Base-by-base conservation (phyloP, 306 rosid species). In the Lathyrus aphaca region DNA sequence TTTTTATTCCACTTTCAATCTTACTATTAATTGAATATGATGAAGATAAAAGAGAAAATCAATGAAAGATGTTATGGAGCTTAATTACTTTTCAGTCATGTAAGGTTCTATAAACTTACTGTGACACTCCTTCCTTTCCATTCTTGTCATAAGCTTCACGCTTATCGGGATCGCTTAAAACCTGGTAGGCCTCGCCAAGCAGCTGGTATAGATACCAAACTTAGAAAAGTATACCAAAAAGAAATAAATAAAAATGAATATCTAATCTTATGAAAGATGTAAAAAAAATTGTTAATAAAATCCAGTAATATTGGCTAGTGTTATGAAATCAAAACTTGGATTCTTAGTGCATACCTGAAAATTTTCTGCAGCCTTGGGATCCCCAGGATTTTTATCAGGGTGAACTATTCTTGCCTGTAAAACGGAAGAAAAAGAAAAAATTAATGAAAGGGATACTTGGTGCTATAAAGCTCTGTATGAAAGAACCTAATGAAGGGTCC, bases 161-260 rank as follows among this genome's bases (percentile, higher is more conserved):
- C 89, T 89, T 94, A 77, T 70, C 87, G 19, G 99, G 96, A 74
- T 94, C 96, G 45, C 99, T 86, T 79, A 94, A 79, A 45, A 94
- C 95, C 83, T 94, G 99, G 88, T 94, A 94, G 72, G 99, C 99
- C 85, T 94, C 99, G 30, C 97, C 99, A 48, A 94, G 95, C 66
- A 68, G 89, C 99, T 94, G 80, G 48, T 50, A 77, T 11, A 64
- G 69, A 72, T 60, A 65, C 32, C 44, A 73, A 4, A 63, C 21
- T 67, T 66, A 68, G 13, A 69, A 71, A 73, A 69, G 19, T 81
- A 59, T 35, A n/a, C 61, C 40, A 61, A 53, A 27, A 53, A n/a
- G n/a, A 71, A 60, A 2, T 25, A 25, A 77, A 27, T 46, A 49
- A 45, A 16, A 12, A 37, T 45, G 63, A 62, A 61, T 4, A 43